A percentile compares a stretch with the other conserved stretches of the same genome.
Conservation (phyloP, 805 yeast genomes). For the Ogataea pignaliae region DNA sequence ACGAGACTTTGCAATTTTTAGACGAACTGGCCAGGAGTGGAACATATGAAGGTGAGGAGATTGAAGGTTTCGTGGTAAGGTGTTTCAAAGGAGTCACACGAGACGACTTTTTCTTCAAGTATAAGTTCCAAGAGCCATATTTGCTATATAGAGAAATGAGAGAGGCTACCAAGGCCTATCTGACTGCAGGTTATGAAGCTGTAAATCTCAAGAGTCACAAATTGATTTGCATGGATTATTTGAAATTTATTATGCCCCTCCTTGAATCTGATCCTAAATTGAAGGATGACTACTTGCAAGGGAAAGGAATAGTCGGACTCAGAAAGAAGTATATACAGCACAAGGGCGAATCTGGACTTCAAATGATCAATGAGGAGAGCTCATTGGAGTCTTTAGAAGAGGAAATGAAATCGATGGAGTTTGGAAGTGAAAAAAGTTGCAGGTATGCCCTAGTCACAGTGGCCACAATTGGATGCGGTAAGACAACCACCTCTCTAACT, state of each 20-base stretch:
- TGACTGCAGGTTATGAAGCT: conserved; percentile 35
- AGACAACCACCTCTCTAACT: conserved; percentile 74
- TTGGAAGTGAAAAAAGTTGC: conserved; percentile 32
- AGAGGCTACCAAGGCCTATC: conserved; percentile 68
- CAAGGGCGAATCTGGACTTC: conserved; percentile 54
- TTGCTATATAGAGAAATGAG: conserved; percentile 86
- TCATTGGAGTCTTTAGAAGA: conserved; percentile 29
- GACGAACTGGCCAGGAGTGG: conserved; percentile 62
- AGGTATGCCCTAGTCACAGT: conserved; percentile 73
- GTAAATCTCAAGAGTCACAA: conserved; percentile 45
- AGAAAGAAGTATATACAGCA: conserved; percentile 59
- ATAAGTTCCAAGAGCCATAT: conserved; percentile 93
- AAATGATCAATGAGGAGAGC: conserved; percentile 44
- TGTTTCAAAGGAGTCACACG: conserved; percentile 34
- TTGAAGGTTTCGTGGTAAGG: conserved; percentile 93
- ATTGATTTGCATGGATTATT: conserved; percentile 58
- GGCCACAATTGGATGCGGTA: conserved; percentile 93
- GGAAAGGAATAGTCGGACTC: conserved; percentile 70
- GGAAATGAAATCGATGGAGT: conserved; percentile 18
- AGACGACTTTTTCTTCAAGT: conserved; percentile 77
- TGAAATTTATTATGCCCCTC: conserved; percentile 59
- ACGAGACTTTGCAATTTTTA: conserved; percentile 45
- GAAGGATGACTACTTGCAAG: conserved; percentile 41
- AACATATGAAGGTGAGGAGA: conserved; percentile 61
- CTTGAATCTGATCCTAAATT: conserved; percentile 46